These are phyloP conservation scores for Elongisporangium undulatum DNA, from an alignment of 352 stramenopile species.

Conservation along the genomic window DNA sequence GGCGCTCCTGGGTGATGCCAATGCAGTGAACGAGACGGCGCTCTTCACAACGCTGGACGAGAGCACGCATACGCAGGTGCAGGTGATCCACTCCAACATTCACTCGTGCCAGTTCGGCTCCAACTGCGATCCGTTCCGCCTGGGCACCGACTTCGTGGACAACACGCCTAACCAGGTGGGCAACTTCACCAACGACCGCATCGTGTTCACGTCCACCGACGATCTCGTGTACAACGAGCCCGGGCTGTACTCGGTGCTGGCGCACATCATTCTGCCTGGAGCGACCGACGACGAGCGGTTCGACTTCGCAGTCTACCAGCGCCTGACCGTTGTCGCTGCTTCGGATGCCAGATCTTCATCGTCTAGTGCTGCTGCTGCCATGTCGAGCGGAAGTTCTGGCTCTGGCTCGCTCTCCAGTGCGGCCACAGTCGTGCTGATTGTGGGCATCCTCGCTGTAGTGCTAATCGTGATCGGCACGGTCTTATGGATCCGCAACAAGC, in stretches of 20 bases:
- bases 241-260: conserved; percentile 22
- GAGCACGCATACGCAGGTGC: conserved; percentile 3
- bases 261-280: conserved; percentile 22
- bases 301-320: conserved; percentile 25
- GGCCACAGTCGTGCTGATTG: neutral
- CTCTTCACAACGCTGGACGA: conserved; percentile 8
- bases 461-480: neutral
- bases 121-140: conserved; percentile 23
- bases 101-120: conserved; percentile 23
- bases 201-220: conserved; percentile 15
- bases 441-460: neutral
- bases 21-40: conserved; percentile 7
- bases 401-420: neutral
- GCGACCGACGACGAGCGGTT: conserved; percentile 10
- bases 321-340: conserved; percentile 12
- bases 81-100: conserved; percentile 22
- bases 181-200: conserved; percentile 10
- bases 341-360: neutral
- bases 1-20: conserved; percentile 8
- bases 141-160: conserved; percentile 10
- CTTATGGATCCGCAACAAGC: neutral
- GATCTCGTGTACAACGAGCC: conserved; percentile 13
- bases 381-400: neutral
- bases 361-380: neutral
- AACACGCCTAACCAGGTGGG: conserved; percentile 20